A percentile compares a stretch with the other conserved stretches of the same genome.
Evolutionary conservation across 768 basidiomycete genomes (phyloP).

Genomic region (Podaxis pistillaris): DNA sequence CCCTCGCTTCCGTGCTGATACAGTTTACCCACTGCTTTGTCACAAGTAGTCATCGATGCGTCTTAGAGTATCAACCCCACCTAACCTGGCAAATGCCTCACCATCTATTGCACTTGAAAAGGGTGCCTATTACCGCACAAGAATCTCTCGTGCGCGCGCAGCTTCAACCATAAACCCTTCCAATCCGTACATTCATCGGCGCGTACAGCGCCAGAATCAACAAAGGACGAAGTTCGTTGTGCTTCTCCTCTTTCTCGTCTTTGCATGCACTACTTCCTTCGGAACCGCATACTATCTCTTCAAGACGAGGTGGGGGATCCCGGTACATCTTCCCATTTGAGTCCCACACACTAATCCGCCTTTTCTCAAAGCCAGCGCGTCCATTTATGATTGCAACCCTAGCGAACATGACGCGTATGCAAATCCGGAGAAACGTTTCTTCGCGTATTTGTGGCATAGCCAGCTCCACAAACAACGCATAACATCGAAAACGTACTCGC

Average conservation of each 20-base stretch:
- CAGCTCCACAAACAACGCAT: conserved; percentile 88
- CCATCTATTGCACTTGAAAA: conserved; percentile 67
- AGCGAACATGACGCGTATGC: conserved; percentile 8
- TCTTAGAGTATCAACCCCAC: conserved; percentile 23
- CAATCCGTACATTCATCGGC: conserved; percentile 8
- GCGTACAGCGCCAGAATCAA: conserved; percentile 17
- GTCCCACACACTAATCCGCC: conserved; percentile 29
- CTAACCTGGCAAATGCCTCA: conserved; percentile 36
- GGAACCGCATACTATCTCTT: conserved; percentile 63
- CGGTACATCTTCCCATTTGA: conserved; percentile 15
- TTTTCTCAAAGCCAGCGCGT: conserved; percentile 22
- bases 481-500: conserved; percentile 68
- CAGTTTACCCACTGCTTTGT: not conserved
- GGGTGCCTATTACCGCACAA: conserved; percentile 58
- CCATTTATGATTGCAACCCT: conserved; percentile 19
- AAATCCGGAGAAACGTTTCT: conserved; percentile 40
- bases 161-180: not conserved
- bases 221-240: conserved; percentile 32
- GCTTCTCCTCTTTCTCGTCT: conserved; percentile 44
- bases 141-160: conserved; percentile 33
- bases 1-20: not conserved
- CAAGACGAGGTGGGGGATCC: conserved; percentile 54
- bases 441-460: conserved; percentile 81
- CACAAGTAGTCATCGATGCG: conserved; percentile 23
- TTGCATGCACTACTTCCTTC: conserved; percentile 53